These are phyloP conservation scores for Gigaspora rosea DNA, from an alignment of 192 early-diverging fungal species.

Conservation along the genomic window DNA sequence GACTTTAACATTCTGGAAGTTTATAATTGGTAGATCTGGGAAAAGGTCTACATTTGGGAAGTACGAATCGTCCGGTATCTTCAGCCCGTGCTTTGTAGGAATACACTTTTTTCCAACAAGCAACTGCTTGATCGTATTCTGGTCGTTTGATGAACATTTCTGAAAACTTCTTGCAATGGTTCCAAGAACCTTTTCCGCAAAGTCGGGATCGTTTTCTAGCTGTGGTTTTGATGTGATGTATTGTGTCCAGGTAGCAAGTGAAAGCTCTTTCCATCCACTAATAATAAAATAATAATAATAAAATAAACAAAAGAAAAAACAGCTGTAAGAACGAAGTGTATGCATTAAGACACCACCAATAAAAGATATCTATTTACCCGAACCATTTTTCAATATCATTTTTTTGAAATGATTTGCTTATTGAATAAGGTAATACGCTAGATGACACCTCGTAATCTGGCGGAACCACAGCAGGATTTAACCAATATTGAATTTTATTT, in stretches of 20 bases:
- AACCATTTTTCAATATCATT: conserved; percentile 12
- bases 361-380: neutral
- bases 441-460: neutral
- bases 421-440: conserved; percentile 2
- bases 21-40: conserved; percentile 75
- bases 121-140: conserved; percentile 35
- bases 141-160: conserved; percentile 38
- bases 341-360: neutral
- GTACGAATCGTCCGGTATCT: conserved; percentile 69
- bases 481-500: conserved; percentile 54
- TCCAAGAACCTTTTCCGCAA: conserved; percentile 68
- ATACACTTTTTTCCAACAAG: conserved; percentile 60
- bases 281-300: neutral
- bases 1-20: conserved; percentile 43
- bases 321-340: neutral
- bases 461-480: conserved; percentile 44
- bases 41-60: conserved; percentile 81
- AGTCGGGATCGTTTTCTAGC: conserved; percentile 45
- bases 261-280: conserved; percentile 3
- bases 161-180: conserved; percentile 53
- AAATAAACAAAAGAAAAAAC: neutral
- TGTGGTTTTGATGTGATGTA: conserved; percentile 2
- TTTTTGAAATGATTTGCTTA: neutral
- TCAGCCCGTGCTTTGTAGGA: conserved; percentile 70
- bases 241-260: conserved; percentile 2